Percentiles rank a stretch among this genome's conserved stretches.
Evolutionary conservation across 495 filamentous ascomycete species (phyloP).

Genomic region (Neurospora sp.): DNA sequence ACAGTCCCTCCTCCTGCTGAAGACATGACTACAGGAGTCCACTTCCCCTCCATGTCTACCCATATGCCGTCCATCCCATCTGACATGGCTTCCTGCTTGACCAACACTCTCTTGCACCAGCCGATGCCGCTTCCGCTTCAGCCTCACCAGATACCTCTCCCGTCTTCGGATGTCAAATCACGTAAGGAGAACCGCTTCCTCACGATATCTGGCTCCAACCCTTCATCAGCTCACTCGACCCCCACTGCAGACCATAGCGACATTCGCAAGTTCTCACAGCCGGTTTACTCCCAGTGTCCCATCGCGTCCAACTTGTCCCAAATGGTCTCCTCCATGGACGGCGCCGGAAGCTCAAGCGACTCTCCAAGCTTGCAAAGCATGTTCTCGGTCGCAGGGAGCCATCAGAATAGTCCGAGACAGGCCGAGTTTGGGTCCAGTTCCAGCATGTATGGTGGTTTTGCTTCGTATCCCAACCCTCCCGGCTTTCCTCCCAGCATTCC

Average conservation of each 20-base stretch:
- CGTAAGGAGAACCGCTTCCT: slow-evolving; percentile 29
- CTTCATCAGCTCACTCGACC: slow-evolving; percentile 5
- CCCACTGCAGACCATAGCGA: slow-evolving; percentile 13
- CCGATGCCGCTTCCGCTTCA: slow-evolving; percentile 27
- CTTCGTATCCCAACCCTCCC: background rate
- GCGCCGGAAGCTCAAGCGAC: background rate
- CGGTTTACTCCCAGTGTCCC: slow-evolving; percentile 6
- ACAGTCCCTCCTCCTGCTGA: slow-evolving; percentile 2
- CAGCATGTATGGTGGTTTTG: background rate
- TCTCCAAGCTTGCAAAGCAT: background rate
- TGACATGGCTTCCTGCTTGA: slow-evolving; percentile 29
- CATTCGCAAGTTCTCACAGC: slow-evolving; percentile 27
- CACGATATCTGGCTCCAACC: background rate
- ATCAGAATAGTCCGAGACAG: background rate
- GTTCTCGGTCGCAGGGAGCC: background rate
- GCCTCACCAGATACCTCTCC: slow-evolving; percentile 14
- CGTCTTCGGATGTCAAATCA: slow-evolving; percentile 26
- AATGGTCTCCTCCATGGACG: background rate
- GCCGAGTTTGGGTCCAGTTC: slow-evolving; percentile 4
- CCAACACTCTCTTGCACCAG: slow-evolving; percentile 35
- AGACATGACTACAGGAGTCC: slow-evolving; percentile 1
- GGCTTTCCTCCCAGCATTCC: background rate
- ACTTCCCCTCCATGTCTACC: background rate
- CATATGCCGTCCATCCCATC: slow-evolving; percentile 12
- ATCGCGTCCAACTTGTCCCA: background rate